phyloP scores from a whole-genome alignment of 176 grass and related monocot genomes.

The Carex littledalei region DNA sequence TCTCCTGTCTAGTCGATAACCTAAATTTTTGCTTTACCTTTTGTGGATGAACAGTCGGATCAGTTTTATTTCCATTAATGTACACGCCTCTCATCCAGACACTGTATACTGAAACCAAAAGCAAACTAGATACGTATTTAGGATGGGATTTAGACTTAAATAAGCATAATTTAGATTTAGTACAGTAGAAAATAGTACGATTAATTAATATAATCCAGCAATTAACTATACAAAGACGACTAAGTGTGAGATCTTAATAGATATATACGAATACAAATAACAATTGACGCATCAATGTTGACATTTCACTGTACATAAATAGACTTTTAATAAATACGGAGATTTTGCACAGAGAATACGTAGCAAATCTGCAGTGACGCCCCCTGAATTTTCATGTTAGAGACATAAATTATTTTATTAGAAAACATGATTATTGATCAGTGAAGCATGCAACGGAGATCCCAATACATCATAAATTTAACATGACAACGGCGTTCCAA shows the following conservation, averaged over 20 bases:
- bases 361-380: not conserved
- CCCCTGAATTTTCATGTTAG: not conserved
- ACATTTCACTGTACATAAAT: conserved; percentile 4
- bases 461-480: not conserved
- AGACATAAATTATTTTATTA: not conserved
- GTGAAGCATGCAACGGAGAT: conserved; percentile 8
- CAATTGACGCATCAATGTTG: not conserved
- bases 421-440: conserved; percentile 10
- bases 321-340: not conserved
- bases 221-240: not conserved
- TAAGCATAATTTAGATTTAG: not conserved
- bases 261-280: not conserved
- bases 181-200: not conserved
- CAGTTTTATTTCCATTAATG: too few species aligned
- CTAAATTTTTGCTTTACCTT: too few species aligned
- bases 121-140: too few species aligned
- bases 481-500: not conserved
- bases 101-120: too few species aligned
- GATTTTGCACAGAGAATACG: not conserved
- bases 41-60: too few species aligned
- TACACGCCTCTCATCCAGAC: too few species aligned
- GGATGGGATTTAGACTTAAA: too few species aligned
- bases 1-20: too few species aligned
- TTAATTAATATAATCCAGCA: not conserved
- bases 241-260: not conserved